Conservation (phyloP, 768 basidiomycete species). For the Galerina marginata region DNA sequence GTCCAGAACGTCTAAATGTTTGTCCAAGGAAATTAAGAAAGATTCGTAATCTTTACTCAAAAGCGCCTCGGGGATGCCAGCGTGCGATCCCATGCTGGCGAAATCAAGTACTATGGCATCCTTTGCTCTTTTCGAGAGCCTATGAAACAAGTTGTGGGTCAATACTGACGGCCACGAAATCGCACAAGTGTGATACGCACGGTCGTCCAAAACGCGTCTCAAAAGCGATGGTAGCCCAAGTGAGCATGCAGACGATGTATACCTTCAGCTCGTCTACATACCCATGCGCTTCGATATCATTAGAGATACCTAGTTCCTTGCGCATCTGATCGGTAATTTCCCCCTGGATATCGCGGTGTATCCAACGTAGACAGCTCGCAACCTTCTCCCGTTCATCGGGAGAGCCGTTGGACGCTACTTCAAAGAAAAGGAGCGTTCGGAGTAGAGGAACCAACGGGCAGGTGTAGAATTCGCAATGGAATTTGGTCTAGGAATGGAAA, state of each 20-base stretch:
- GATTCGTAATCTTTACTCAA: background rate
- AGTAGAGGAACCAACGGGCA: background rate
- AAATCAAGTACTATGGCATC: conserved; percentile 2
- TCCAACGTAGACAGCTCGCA: conserved; percentile 1
- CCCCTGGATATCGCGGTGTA: background rate
- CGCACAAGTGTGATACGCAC: background rate
- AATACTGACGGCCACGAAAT: background rate
- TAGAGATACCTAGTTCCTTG: background rate
- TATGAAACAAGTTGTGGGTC: background rate
- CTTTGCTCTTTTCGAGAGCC: background rate
- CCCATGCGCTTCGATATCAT: background rate
- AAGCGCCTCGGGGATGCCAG: background rate
- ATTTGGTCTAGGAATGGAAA: background rate
- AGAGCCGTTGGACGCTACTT: background rate
- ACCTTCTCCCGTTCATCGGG: background rate
- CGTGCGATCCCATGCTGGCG: background rate
- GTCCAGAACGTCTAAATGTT: background rate
- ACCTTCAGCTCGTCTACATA: background rate
- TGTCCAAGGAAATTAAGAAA: background rate
- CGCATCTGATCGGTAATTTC: background rate
- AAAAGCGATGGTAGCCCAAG: conserved; percentile 1
- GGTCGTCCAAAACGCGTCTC: background rate
- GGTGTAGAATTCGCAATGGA: background rate
- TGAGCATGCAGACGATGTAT: background rate
- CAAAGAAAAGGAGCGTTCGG: background rate